Base-by-base conservation (phyloP, 2,329 filamentous ascomycete species). In the Ophiosphaerella narmari region DNA sequence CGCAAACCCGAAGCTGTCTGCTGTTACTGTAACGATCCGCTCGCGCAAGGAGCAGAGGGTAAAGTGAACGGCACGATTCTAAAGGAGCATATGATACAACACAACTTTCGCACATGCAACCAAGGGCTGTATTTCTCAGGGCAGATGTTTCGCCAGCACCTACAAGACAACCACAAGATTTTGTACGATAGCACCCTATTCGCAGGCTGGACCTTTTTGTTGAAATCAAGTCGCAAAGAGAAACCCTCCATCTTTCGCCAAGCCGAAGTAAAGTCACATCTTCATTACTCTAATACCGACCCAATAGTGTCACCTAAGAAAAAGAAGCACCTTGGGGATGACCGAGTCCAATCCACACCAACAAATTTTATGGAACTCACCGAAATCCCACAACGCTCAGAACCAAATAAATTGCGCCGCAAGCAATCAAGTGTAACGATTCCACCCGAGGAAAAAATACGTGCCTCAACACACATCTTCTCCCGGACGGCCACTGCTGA, bases 91-190 rank as follows among this genome's bases (percentile, higher is more conserved):
- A 53, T 67, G 39, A 38, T 35, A 32, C 54, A 58, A 31, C 64
- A 67, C 48, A 64, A 62, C 46, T 65, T 67, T 46, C 57, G 64
- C 5, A 55, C 54, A 33, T 67, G 64, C 44, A 62, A 57, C 31
- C 64, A 67, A 33, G 51, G 54, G 16, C 47, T 67, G 8, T 64
- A 65, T 47, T 67, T 65, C 43, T 67, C 64, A 2, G 61, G 55
- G 0, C 64, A 67, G 39, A 50, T 54, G 2, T 67, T 65, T 41
- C 57, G 64, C 21, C 64, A 65, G 37, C 64, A 67, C 41, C 57
- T 67, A 2, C 60, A 64, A 41, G 64, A 65, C 42, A 59, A 37
- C 36, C 63, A 65, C 46, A 61, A 48, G 39, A 47, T 49, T 5
- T 60, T 54, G 31, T 55, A 49, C 35, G 63, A 67, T 26, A 57